phyloP scores from a whole-genome alignment of 2,329 filamentous ascomycete genomes.

The Xenoacremonium recifei region DNA sequence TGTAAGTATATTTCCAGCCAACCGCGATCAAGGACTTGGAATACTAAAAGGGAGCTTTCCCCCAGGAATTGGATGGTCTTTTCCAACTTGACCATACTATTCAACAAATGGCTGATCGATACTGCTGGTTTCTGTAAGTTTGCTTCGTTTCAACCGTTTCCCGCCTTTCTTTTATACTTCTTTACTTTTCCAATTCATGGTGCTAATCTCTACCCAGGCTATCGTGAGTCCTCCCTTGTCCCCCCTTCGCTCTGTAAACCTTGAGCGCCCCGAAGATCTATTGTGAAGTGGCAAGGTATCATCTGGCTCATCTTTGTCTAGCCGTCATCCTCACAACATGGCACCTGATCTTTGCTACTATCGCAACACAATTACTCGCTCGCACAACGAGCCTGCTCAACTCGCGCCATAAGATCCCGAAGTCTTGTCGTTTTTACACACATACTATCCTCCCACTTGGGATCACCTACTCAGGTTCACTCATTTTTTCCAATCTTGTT shows the following conservation, averaged over 20 bases:
- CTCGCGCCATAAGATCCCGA: conserved; percentile 58
- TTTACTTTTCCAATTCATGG: too few relatives aligned
- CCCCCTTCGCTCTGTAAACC: too few relatives aligned
- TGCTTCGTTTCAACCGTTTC: neutral
- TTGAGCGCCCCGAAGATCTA: neutral
- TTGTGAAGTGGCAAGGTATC: too few relatives aligned
- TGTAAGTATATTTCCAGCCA: too few relatives aligned
- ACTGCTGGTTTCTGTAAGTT: conserved; percentile 70
- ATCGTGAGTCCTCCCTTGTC: conserved; percentile 34
- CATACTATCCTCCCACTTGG: conserved; percentile 65
- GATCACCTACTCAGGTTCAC: conserved; percentile 62
- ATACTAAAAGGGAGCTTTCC: too few relatives aligned
- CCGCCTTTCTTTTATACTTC: too few relatives aligned
- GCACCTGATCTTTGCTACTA: conserved; percentile 65
- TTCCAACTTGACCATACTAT: conserved; percentile 81
- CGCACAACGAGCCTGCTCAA: conserved; percentile 63
- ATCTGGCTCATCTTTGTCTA: conserved; percentile 19
- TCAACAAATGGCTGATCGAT: conserved; percentile 89
- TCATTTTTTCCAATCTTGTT: conserved; percentile 66
- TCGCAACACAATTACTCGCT: conserved; percentile 65
- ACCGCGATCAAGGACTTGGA: too few relatives aligned
- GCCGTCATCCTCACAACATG: conserved; percentile 63
- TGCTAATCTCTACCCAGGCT: conserved; percentile 25
- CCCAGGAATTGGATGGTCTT: conserved; percentile 74
- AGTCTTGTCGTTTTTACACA: conserved; percentile 60